A percentile compares a stretch with the other conserved stretches of the same genome.
These are phyloP conservation scores for Neurospora pannonica DNA, from an alignment of 495 filamentous ascomycete genomes.

Conservation along the genomic window DNA sequence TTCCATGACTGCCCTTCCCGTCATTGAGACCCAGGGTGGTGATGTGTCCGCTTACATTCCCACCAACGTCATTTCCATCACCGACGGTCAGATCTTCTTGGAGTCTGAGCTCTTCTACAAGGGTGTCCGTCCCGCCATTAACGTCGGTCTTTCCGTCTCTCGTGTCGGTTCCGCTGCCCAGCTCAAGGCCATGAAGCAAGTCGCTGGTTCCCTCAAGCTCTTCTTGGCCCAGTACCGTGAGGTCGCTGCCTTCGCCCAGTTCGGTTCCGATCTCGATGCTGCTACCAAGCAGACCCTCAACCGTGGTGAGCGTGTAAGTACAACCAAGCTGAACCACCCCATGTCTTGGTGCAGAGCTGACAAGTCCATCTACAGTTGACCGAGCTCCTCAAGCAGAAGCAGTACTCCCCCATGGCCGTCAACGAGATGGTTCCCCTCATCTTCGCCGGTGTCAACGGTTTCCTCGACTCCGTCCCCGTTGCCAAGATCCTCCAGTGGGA, in stretches of 20 bases:
- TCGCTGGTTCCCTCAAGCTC: constrained; percentile 97
- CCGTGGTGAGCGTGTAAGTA: constrained; percentile 93
- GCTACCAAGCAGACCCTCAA: constrained; percentile 96
- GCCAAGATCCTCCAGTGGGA: constrained; percentile 84
- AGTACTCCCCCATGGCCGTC: constrained; percentile 97
- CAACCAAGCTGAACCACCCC: background rate
- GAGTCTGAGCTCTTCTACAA: constrained; percentile 99
- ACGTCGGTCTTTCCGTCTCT: constrained; percentile 99
- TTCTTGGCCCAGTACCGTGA: constrained; percentile 99
- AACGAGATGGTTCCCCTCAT: constrained; percentile 99
- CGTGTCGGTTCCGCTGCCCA: constrained; percentile 99
- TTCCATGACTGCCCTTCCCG: constrained; percentile 91
- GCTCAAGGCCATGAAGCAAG: constrained; percentile 99
- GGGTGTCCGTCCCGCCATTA: constrained; percentile 99
- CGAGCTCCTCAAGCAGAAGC: constrained; percentile 99
- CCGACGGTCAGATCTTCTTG: constrained; percentile 99
- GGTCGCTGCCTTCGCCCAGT: constrained; percentile 98
- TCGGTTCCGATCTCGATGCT: constrained; percentile 99
- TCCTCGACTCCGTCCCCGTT: constrained; percentile 80
- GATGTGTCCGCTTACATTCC: constrained; percentile 99
- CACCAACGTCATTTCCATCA: constrained; percentile 99
- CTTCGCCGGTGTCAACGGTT: constrained; percentile 98
- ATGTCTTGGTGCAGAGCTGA: constrained; percentile 20
- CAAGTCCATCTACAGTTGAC: constrained; percentile 47
- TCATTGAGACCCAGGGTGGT: constrained; percentile 99